Percentiles rank a stretch among this genome's conserved stretches.
These are phyloP conservation scores for Globisporangium viniferum DNA, from an alignment of 352 stramenopile genomes.

Conservation along the genomic window DNA sequence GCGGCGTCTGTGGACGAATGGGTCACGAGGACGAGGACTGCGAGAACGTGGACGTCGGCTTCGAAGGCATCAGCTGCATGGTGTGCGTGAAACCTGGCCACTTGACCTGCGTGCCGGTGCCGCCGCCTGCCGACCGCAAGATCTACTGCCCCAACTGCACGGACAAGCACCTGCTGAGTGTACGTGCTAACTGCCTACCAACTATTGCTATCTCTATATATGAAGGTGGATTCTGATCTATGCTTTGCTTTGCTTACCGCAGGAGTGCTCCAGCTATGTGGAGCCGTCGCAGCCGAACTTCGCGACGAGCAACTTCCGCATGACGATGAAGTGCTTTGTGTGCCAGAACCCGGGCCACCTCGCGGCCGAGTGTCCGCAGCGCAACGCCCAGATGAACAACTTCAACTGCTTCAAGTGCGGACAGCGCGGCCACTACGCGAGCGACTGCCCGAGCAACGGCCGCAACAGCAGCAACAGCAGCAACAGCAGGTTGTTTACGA, in stretches of 20 bases:
- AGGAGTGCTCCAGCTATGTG: constrained; percentile 43
- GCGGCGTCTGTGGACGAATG: constrained; percentile 48
- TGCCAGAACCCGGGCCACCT: constrained; percentile 73
- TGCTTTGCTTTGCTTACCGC: neutral
- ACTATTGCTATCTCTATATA: neutral
- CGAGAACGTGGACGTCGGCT: constrained; percentile 25
- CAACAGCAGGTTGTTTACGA: constrained; percentile 8
- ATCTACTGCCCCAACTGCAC: constrained; percentile 72
- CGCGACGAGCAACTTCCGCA: constrained; percentile 33
- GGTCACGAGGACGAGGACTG: constrained; percentile 49
- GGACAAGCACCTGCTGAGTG: constrained; percentile 46
- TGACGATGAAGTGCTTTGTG: constrained; percentile 68
- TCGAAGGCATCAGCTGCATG: constrained; percentile 59
- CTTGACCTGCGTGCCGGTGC: constrained; percentile 65
- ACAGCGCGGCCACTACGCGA: constrained; percentile 44
- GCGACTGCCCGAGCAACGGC: constrained; percentile 31
- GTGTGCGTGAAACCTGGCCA: constrained; percentile 63
- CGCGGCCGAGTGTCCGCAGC: constrained; percentile 58
- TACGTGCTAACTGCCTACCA: constrained; percentile 12
- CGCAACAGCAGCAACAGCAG: neutral
- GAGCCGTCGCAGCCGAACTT: constrained; percentile 44
- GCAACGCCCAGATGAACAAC: constrained; percentile 39
- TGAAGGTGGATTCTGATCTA: neutral
- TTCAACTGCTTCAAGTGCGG: constrained; percentile 55
- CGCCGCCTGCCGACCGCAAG: constrained; percentile 57